A percentile compares a stretch with the other conserved stretches of the same genome.
phyloP scores from a whole-genome alignment of 163 green algal species.

The Volvox carteri region DNA sequence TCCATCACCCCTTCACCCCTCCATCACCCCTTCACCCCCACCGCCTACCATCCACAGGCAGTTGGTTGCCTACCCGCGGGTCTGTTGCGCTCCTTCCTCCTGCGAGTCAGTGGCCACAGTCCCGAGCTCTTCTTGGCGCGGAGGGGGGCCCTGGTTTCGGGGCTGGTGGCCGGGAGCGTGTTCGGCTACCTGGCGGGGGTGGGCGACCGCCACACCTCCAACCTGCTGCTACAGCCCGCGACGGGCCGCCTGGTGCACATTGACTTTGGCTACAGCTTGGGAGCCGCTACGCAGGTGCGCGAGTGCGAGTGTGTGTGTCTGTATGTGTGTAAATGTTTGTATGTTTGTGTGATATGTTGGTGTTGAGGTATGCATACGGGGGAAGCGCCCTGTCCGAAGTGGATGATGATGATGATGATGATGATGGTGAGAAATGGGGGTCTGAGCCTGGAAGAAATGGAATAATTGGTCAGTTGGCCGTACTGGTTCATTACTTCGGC shows the following conservation, averaged over 20 bases:
- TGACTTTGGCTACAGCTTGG: conserved; percentile 89
- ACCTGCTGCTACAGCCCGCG: conserved; percentile 78
- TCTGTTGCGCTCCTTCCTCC: conserved; percentile 68
- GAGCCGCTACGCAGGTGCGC: conserved; percentile 71
- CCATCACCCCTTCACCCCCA: background rate
- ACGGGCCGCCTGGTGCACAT: conserved; percentile 78
- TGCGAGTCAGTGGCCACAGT: conserved; percentile 43
- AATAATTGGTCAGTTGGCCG: no score
- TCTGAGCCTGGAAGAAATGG: background rate
- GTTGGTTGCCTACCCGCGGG: conserved; percentile 58
- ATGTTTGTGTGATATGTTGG: no score
- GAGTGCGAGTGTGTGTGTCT: background rate
- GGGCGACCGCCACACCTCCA: conserved; percentile 84
- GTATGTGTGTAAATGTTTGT: background rate
- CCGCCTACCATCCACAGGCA: background rate
- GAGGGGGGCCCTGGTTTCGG: conserved; percentile 59
- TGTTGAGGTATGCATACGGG: no score
- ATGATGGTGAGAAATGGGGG: background rate
- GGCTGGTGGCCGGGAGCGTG: conserved; percentile 68
- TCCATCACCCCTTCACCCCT: background rate
- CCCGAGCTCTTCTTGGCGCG: conserved; percentile 72
- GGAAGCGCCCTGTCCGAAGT: no score
- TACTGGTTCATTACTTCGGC: no score
- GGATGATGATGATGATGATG: no score
- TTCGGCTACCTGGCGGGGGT: conserved; percentile 79